phyloP scores from a whole-genome alignment of 2,329 filamentous ascomycete species.

The Aurifilum marmelostoma region DNA sequence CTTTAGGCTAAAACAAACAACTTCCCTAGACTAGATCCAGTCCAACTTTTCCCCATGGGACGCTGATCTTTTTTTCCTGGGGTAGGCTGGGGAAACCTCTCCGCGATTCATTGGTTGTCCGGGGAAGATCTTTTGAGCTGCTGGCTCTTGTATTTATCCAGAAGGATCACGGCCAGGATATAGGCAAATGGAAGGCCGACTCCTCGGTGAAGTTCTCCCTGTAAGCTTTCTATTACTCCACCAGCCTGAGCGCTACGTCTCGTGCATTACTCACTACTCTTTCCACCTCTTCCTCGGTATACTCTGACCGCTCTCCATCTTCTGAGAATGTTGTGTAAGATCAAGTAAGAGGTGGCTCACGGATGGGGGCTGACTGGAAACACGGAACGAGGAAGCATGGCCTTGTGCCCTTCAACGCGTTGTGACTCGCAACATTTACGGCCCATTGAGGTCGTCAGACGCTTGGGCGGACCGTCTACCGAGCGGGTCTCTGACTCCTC shows the following conservation, averaged over 20 bases:
- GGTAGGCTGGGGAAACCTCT: not conserved
- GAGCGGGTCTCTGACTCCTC: constrained; percentile 3
- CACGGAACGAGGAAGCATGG: not conserved
- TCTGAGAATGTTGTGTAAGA: not conserved
- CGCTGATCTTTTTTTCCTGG: constrained; percentile 1
- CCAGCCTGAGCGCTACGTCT: not conserved
- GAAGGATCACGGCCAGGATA: not conserved
- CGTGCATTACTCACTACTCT: not conserved
- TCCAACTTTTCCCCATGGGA: constrained; percentile 3
- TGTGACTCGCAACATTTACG: not conserved
- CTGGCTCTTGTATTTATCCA: not conserved
- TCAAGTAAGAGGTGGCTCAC: not conserved
- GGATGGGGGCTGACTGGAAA: not conserved
- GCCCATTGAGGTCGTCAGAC: not conserved
- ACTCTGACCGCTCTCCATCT: not conserved
- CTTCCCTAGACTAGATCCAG: not conserved
- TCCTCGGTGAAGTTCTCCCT: not conserved
- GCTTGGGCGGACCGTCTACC: constrained; percentile 27
- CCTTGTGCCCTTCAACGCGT: not conserved
- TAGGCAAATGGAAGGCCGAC: not conserved
- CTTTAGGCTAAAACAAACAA: constrained; percentile 7
- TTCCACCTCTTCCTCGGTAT: not conserved
- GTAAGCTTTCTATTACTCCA: not conserved
- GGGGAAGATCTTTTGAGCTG: not conserved
- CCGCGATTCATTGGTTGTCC: constrained; percentile 1